Conservation (phyloP, 345 rosid genomes). For the Garcia nutans region DNA sequence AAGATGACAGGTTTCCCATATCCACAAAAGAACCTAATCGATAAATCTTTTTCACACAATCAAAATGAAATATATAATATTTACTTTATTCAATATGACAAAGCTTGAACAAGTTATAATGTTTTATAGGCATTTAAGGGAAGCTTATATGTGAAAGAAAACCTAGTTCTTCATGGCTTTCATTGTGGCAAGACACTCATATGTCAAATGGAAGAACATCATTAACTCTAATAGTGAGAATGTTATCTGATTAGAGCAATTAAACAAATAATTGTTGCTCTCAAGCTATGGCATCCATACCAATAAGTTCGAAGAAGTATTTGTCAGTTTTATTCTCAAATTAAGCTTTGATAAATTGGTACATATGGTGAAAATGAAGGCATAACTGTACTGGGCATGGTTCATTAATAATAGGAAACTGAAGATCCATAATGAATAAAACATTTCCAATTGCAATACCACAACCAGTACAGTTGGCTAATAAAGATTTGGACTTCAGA, state of each 20-base stretch:
- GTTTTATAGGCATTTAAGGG: background rate
- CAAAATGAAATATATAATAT: background rate
- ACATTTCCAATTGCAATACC: background rate
- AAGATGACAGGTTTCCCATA: background rate
- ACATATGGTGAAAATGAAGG: background rate
- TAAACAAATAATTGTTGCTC: background rate
- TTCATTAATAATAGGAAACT: background rate
- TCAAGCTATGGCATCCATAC: no score
- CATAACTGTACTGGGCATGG: background rate
- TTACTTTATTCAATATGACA: background rate
- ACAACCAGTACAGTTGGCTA: background rate
- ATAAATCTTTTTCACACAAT: background rate
- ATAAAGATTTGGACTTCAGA: background rate
- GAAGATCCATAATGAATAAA: background rate
- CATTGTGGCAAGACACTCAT: background rate
- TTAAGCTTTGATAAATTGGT: background rate
- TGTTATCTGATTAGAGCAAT: background rate
- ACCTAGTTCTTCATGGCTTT: background rate
- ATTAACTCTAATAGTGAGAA: background rate
- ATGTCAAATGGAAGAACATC: background rate
- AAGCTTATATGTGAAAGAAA: background rate
- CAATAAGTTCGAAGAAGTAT: background rate
- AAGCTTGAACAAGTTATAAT: background rate
- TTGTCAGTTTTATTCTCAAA: background rate
- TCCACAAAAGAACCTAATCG: no score